Conservation (phyloP, 352 stramenopile species). For the Globisporangium nunn region DNA sequence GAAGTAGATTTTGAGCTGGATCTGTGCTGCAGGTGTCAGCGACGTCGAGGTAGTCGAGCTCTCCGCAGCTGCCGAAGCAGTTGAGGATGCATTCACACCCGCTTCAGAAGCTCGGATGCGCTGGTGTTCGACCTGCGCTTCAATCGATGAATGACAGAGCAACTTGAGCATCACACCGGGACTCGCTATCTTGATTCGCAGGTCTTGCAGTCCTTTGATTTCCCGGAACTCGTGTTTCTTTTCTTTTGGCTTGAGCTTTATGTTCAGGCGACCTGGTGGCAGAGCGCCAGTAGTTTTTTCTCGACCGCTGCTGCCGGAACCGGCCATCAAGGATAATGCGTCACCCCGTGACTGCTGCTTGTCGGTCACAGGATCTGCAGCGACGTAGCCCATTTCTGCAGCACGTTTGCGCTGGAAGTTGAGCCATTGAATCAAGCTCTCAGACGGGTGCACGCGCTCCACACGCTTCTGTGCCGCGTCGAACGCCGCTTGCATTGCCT, state of each 20-base stretch:
- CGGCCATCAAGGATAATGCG: not conserved
- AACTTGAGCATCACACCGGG: conserved; percentile 69
- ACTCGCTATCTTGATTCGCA: conserved; percentile 39
- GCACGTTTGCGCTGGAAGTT: conserved; percentile 57
- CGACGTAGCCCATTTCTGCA: conserved; percentile 20
- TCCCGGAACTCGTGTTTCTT: conserved; percentile 62
- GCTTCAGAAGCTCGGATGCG: conserved; percentile 34
- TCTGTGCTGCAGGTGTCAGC: conserved; percentile 38
- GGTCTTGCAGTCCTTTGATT: conserved; percentile 59
- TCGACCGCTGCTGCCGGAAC: not conserved
- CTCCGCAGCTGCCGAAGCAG: conserved; percentile 19
- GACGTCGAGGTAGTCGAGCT: conserved; percentile 49
- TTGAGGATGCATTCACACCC: not conserved
- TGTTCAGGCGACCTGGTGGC: not conserved
- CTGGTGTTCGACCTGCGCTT: conserved; percentile 50
- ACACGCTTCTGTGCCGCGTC: conserved; percentile 26
- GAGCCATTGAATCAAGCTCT: conserved; percentile 62
- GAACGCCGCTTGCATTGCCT: conserved; percentile 21
- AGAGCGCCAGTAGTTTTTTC: not conserved
- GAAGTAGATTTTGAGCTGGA: conserved; percentile 71
- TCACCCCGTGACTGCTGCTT: not conserved
- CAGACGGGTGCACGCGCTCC: conserved; percentile 37
- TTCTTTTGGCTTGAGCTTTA: conserved; percentile 36
- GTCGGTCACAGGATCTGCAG: not conserved
- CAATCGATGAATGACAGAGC: conserved; percentile 46